A percentile compares a stretch with the other conserved stretches of the same genome.
Evolutionary conservation across 176 grass and related monocot species (phyloP).

Genomic region (Secale cereale): DNA sequence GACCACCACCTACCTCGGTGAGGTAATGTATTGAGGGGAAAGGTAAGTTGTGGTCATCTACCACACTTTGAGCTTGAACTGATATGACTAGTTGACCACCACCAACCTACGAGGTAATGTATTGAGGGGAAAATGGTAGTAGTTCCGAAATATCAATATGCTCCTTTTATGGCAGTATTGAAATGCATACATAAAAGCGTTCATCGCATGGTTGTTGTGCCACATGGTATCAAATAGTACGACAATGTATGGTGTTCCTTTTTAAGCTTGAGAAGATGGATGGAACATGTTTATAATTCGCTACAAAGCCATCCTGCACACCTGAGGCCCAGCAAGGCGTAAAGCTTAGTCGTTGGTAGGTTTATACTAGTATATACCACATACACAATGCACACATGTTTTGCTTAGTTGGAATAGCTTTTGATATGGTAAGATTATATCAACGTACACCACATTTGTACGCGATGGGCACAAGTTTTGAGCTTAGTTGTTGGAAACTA

Average conservation of each 20-base stretch:
- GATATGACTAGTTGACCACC: too few relatives aligned
- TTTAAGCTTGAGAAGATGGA: neutral
- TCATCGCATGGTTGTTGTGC: neutral
- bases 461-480: too few relatives aligned
- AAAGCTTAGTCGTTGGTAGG: neutral
- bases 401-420: too few relatives aligned
- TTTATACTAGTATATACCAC: neutral
- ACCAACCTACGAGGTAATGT: too few relatives aligned
- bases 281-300: neutral
- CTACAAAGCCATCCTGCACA: neutral
- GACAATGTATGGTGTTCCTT: neutral
- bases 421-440: too few relatives aligned
- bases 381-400: neutral
- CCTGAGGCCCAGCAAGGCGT: neutral
- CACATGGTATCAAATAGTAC: neutral
- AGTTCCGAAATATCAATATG: neutral
- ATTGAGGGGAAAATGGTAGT: neutral
- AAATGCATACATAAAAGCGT: neutral
- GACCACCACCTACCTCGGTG: too few relatives aligned
- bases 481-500: neutral
- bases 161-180: neutral
- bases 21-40: too few relatives aligned
- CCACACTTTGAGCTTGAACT: too few relatives aligned
- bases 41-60: too few relatives aligned
- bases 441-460: too few relatives aligned